phyloP scores from a whole-genome alignment of 2,329 filamentous ascomycete genomes.

The Neopestalotiopsis sp. region DNA sequence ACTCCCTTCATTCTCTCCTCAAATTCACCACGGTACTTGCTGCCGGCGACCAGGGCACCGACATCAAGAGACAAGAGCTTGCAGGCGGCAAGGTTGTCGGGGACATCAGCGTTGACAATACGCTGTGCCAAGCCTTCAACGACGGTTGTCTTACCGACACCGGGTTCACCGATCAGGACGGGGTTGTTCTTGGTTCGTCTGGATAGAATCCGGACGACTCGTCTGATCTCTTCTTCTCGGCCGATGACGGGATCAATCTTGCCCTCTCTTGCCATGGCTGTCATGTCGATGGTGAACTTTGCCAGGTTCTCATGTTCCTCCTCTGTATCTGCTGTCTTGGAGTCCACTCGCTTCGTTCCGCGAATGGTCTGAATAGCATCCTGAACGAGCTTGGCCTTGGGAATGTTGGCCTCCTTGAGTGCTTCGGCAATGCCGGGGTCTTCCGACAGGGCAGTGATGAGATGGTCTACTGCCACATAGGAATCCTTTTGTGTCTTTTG shows the following conservation, averaged over 20 bases:
- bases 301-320: constrained; percentile 92
- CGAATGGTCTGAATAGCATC: constrained; percentile 90
- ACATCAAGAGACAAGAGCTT: constrained; percentile 94
- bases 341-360: constrained; percentile 91
- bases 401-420: constrained; percentile 86
- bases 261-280: constrained; percentile 90
- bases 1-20: constrained; percentile 99
- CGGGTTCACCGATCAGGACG: constrained; percentile 94
- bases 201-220: constrained; percentile 89
- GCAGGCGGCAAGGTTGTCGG: constrained; percentile 92
- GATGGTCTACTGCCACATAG: constrained; percentile 92
- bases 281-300: constrained; percentile 99
- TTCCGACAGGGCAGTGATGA: constrained; percentile 85
- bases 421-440: constrained; percentile 75
- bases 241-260: constrained; percentile 98
- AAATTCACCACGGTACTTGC: constrained; percentile 98
- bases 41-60: constrained; percentile 91
- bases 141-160: constrained; percentile 98
- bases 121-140: constrained; percentile 94
- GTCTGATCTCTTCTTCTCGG: constrained; percentile 91
- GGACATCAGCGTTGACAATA: constrained; percentile 96
- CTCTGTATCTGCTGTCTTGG: constrained; percentile 92
- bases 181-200: constrained; percentile 98
- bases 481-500: constrained; percentile 98
- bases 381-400: constrained; percentile 88